Base-by-base conservation (phyloP, 441 rosid genomes). In the Mallotus japonicus region DNA sequence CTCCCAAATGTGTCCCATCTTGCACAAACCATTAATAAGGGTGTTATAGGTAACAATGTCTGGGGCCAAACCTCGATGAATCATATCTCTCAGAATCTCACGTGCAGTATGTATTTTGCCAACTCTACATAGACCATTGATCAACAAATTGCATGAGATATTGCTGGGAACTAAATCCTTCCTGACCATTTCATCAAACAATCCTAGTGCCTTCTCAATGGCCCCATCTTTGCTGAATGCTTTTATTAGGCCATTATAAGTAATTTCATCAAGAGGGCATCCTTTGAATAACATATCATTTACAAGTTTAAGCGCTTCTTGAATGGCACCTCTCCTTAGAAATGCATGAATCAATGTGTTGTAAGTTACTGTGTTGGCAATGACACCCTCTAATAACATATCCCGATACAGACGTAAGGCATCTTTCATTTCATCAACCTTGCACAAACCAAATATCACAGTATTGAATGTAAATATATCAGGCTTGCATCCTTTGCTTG, bases 241-340 rank as follows among this genome's bases (percentile, higher is more conserved):
- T 77, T 84, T 88, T 50, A 91, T 87, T 44, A 91, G 87, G 76
- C 89, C 77, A 73, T 91, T 93, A 79, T 89, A 89, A n/a, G 97
- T 87, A 68, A 88, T 87, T 56, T 86, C 87, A 67, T 91, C 97
- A 20, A 86, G 92, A 28, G 79, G 67, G 16, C 86, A 90, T 63
- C 98, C 97, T 71, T 88, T 88, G 74, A 86, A 89, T 70, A 84
- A 69, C 98, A 93, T 93, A 72, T 92, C 96, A 17, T 85, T 88
- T 9, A 88, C 88, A 69, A 92, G 90, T 76, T 90, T 88, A 70
- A 81, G 78, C 50, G 96, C 96, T 83, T 89, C 96, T 82, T 86
- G 87, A 76, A 88, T 79, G 19, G 79, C 86, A 46, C 85, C 91
- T 72, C 87, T 85, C 76, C 84, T 82, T 8, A 92, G 66, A 82